Base-by-base conservation (phyloP, 1,139 yeast genomes). In the Wickerhamiella infanticola region DNA sequence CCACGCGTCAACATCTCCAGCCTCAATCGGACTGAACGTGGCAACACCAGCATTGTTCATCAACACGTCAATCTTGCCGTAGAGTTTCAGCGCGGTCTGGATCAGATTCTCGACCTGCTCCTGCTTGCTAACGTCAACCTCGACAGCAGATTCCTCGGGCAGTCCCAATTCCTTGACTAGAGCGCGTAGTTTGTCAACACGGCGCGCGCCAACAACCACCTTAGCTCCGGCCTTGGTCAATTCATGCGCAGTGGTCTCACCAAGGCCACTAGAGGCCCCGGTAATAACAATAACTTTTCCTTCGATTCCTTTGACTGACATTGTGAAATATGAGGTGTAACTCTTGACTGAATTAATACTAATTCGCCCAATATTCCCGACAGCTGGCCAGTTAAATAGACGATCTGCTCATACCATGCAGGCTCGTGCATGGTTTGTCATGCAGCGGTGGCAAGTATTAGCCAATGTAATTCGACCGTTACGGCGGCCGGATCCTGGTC, bases 11-110 rank as follows among this genome's bases (percentile, higher is more conserved):
- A 50, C 55, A 11, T 51, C 48, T 8, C 55, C 50, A 9, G 45
- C 54, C 37, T 49, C 41, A 6, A 55, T 44, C 31, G 58, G 54
- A 35, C 51, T 49, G 41, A 52, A 51, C 18, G 48, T 49, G 33
- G 60, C 55, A 47, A 59, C 53, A 5, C 64, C 64, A 3, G 62
- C 63, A 42, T 60, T 61, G 49, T 60, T 58, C 39, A 61, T 51
- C 27, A 61, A 58, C 23, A 59, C 50, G 42, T 61, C 62, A 29
- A 61, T 46, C 5, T 50, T 47, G 27, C 63, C 64, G 36, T 57
- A 51, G 37, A 48, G 48, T 24, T 49, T 47, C 5, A 56, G 52
- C 8, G 62, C 54, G 9, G 43, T 47, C 2, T 49, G 48, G 9
- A 61, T 51, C 2, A 58, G 52, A 4, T 44, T 27, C 41, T 52